phyloP scores from a whole-genome alignment of 1,284 basidiomycete species.

The Mycena citricolor region DNA sequence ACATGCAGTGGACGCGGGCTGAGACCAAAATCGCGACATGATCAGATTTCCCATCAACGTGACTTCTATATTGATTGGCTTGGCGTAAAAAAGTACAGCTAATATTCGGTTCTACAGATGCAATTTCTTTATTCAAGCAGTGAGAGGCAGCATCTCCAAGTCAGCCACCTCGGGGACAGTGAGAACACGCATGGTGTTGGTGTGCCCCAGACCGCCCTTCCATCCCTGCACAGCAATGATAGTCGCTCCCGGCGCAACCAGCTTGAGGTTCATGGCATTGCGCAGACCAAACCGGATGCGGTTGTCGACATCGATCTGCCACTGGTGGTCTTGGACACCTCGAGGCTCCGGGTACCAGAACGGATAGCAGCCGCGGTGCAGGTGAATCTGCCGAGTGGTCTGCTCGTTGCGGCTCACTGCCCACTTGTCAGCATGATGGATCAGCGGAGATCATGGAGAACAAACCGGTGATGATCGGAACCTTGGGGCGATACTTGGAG shows the following conservation, averaged over 20 bases:
- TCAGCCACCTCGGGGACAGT: constrained; percentile 84
- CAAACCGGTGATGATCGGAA: constrained; percentile 92
- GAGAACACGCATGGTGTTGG: constrained; percentile 79
- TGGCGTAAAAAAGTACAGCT: constrained; percentile 7
- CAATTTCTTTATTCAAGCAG: constrained; percentile 26
- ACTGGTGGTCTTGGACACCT: constrained; percentile 84
- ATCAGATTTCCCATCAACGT: no score
- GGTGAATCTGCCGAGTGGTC: constrained; percentile 94
- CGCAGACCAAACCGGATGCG: constrained; percentile 89
- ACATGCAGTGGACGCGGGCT: no score
- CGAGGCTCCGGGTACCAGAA: constrained; percentile 95
- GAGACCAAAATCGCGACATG: no score
- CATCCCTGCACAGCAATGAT: constrained; percentile 97
- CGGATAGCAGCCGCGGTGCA: constrained; percentile 97
- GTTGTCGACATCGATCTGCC: constrained; percentile 97
- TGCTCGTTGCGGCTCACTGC: constrained; percentile 94
- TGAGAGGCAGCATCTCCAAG: constrained; percentile 74
- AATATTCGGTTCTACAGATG: constrained; percentile 2
- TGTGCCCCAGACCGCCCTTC: constrained; percentile 96
- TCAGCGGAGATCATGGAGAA: constrained; percentile 11
- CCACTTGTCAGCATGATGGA: constrained; percentile 9
- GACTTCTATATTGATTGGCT: no score
- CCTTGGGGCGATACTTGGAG: constrained; percentile 94
- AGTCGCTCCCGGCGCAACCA: constrained; percentile 89
- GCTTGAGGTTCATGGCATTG: constrained; percentile 83